Conservation (phyloP, 129 eudicot species). For the Cynara cardunculus region DNA sequence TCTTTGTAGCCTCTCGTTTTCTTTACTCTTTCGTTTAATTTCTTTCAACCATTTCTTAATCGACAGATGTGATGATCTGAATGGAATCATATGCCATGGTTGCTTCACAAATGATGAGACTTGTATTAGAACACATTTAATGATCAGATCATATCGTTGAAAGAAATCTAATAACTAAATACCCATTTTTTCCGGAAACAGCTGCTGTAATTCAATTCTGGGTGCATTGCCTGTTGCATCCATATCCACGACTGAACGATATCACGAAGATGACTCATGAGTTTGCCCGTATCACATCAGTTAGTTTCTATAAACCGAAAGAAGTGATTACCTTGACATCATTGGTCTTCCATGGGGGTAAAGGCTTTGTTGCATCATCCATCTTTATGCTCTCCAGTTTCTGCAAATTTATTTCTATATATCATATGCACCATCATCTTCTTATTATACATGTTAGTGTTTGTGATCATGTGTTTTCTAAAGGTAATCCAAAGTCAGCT, state of each 20-base stretch:
- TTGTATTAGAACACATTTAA: background rate
- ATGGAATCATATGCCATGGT: constrained; percentile 63
- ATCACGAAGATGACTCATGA: background rate
- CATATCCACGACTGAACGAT: constrained; percentile 88
- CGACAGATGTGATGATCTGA: constrained; percentile 43
- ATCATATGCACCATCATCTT: background rate
- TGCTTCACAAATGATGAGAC: constrained; percentile 33
- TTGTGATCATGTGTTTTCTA: background rate
- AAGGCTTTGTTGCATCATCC: constrained; percentile 50
- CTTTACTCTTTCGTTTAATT: constrained; percentile 70
- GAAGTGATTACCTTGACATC: constrained; percentile 69
- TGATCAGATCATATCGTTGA: background rate
- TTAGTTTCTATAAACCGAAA: background rate
- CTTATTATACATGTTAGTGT: background rate
- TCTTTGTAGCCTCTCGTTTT: constrained; percentile 69
- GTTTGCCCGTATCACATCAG: background rate
- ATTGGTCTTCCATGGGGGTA: constrained; percentile 83
- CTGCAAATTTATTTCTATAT: constrained; percentile 32
- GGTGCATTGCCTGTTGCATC: constrained; percentile 99
- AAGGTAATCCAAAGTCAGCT: background rate
- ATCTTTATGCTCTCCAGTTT: constrained; percentile 53
- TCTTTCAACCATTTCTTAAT: constrained; percentile 91
- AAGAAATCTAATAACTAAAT: background rate
- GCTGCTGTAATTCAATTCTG: constrained; percentile 77
- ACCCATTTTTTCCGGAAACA: constrained; percentile 81